Base-by-base conservation (phyloP, 345 rosid genomes). In the Aquilaria yunnanensis region DNA sequence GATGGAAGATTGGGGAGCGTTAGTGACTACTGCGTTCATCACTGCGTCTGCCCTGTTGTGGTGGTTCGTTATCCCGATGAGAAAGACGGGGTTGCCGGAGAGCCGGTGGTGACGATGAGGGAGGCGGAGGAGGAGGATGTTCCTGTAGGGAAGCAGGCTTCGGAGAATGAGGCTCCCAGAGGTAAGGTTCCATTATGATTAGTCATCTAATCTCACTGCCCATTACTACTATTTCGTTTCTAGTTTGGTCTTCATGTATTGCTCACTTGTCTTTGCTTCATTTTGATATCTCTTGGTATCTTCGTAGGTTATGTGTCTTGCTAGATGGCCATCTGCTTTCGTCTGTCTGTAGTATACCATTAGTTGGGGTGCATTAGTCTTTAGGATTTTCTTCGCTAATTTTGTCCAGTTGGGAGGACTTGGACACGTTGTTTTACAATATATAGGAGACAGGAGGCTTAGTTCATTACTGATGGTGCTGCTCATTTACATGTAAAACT, bases 11-110 rank as follows among this genome's bases (percentile, higher is more conserved):
- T 93, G 43, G 98, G 97, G 14, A 90, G 96, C 41, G 98, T 93
- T 2, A 93, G 94, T 72, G 98, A 93, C 54, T 93, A 93, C 45
- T 92, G 96, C 50, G 96, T 92, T 32, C 98, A 83, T 29, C 98
- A 90, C 59, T 93, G 92, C 46, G 81, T 86, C 49, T 93, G 96
- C 43, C 98, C 97, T 0, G 92, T 93, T 5, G 95, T 90, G 23
- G 97, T 93, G 0, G 96, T 90, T 47, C 71, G 98, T 59, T 81
- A 79, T 72, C 96, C 96, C 3, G 91, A 84, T 6, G 96, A 82
- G 8, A 80, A 85, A 52, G 92, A 85, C 10, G 69, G 57, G n/a
- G 75, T 62, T 4, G 69, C 65, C 2, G 65, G 67, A 10, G 51
- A 67, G 62, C 80, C 87, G 7, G 65, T 77, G 16, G 83, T 78